Percentiles rank a stretch among this genome's conserved stretches.
phyloP scores from a whole-genome alignment of 805 yeast species.

The Cyberlindnera veronae region DNA sequence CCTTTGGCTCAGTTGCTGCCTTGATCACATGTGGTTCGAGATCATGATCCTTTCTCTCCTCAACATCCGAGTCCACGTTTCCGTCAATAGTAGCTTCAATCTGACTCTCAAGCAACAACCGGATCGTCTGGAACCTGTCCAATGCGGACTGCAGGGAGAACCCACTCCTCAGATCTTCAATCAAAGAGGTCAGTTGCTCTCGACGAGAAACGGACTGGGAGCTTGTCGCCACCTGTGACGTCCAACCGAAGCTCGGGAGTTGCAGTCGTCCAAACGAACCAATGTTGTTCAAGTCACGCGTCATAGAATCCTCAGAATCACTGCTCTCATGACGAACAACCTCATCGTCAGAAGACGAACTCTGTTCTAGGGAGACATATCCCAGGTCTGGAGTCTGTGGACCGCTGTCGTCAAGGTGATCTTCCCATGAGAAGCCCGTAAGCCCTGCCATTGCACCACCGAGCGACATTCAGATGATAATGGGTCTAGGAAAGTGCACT shows the following conservation, averaged over 20 bases:
- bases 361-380: background rate
- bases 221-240: slow-evolving; percentile 3
- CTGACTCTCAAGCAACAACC: slow-evolving; percentile 29
- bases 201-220: slow-evolving; percentile 19
- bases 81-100: slow-evolving; percentile 31
- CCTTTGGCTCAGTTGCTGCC: slow-evolving; percentile 44
- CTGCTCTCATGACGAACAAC: slow-evolving; percentile 10
- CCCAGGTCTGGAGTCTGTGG: slow-evolving; percentile 3
- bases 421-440: slow-evolving; percentile 5
- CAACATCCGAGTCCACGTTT: slow-evolving; percentile 27
- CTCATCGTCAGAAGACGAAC: slow-evolving; percentile 1
- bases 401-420: background rate
- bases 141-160: slow-evolving; percentile 48
- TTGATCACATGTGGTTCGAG: slow-evolving; percentile 57
- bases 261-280: slow-evolving; percentile 35
- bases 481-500: too few relatives aligned
- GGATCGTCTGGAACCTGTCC: slow-evolving; percentile 43
- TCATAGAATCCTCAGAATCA: slow-evolving; percentile 34
- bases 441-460: slow-evolving; percentile 4
- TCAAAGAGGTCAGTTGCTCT: slow-evolving; percentile 31
- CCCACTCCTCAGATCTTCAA: slow-evolving; percentile 40
- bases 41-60: slow-evolving; percentile 37
- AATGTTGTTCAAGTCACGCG: slow-evolving; percentile 48
- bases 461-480: background rate
- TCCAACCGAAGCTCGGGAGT: slow-evolving; percentile 23